Percentiles rank a stretch among this genome's conserved stretches.
Conservation (phyloP, 2,329 filamentous ascomycete species). For the Phialophora expanda region DNA sequence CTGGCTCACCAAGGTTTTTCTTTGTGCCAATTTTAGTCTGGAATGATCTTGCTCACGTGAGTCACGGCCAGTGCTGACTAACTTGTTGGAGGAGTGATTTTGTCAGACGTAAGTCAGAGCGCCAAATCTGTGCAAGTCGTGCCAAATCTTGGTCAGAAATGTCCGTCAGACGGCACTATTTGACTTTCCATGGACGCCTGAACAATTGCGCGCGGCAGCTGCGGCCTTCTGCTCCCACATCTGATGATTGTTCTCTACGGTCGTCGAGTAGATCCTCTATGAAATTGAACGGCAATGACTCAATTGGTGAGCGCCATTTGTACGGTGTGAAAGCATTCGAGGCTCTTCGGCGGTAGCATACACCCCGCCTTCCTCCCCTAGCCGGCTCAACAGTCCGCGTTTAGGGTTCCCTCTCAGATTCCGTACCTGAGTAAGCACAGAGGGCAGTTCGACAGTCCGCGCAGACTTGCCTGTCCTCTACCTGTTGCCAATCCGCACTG, state of each 20-base stretch:
- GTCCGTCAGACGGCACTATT: background rate
- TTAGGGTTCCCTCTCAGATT: background rate
- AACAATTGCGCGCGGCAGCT: background rate
- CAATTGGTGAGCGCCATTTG: background rate
- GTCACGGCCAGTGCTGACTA: background rate
- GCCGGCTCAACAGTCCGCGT: background rate
- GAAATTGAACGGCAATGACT: background rate
- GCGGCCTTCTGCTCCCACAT: background rate
- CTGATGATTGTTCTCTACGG: background rate
- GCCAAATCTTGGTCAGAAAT: background rate
- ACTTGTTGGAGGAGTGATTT: background rate
- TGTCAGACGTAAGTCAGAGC: background rate
- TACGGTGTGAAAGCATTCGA: background rate
- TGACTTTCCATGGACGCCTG: background rate
- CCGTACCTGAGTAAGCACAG: slow-evolving; percentile 1
- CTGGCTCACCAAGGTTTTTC: background rate
- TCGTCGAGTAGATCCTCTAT: background rate
- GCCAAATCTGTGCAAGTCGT: background rate
- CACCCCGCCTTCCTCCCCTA: background rate
- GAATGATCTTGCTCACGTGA: background rate
- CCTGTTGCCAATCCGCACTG: background rate
- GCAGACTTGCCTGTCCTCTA: background rate
- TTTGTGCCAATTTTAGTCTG: background rate
- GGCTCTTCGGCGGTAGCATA: background rate
- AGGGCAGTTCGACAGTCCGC: background rate